phyloP scores from a whole-genome alignment of 2,329 filamentous ascomycete species.

The Colletotrichum sojae region DNA sequence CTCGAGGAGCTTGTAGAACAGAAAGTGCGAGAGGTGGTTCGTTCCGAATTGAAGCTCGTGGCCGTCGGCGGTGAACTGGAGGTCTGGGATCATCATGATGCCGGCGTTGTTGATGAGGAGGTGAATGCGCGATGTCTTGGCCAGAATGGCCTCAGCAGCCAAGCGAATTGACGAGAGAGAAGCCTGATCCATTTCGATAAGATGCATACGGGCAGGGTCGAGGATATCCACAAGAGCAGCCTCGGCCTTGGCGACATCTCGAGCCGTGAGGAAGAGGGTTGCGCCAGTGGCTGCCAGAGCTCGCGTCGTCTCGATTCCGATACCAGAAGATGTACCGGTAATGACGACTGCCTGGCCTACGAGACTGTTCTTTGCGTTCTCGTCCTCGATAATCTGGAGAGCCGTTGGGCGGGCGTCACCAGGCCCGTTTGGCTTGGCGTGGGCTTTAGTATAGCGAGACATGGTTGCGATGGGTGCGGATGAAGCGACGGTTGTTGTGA shows the following conservation, averaged over 20 bases:
- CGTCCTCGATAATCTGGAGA: constrained; percentile 55
- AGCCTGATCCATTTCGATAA: not conserved
- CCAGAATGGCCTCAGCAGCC: constrained; percentile 49
- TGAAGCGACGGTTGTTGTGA: no score
- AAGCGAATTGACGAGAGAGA: constrained; percentile 30
- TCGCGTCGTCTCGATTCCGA: constrained; percentile 54
- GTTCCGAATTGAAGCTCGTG: constrained; percentile 61
- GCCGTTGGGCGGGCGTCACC: constrained; percentile 59
- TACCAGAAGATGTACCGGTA: constrained; percentile 54
- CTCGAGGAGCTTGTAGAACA: constrained; percentile 65
- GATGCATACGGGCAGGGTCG: not conserved
- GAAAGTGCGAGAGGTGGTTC: constrained; percentile 68
- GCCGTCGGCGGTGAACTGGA: constrained; percentile 39
- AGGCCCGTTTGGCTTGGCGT: constrained; percentile 45
- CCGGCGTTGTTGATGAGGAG: constrained; percentile 53
- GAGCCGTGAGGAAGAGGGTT: constrained; percentile 51
- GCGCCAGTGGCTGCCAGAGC: constrained; percentile 55
- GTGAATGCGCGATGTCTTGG: constrained; percentile 46
- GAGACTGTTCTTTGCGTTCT: constrained; percentile 49
- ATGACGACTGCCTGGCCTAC: constrained; percentile 53
- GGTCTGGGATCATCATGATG: constrained; percentile 31
- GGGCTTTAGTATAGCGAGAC: constrained; percentile 24
- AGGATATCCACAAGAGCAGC: constrained; percentile 43
- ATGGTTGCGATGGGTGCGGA: not conserved
- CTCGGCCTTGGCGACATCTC: constrained; percentile 51